Percentiles rank a stretch among this genome's conserved stretches.
phyloP scores from a whole-genome alignment of 1,284 basidiomycete species.

The Heterobasidion occidentale region DNA sequence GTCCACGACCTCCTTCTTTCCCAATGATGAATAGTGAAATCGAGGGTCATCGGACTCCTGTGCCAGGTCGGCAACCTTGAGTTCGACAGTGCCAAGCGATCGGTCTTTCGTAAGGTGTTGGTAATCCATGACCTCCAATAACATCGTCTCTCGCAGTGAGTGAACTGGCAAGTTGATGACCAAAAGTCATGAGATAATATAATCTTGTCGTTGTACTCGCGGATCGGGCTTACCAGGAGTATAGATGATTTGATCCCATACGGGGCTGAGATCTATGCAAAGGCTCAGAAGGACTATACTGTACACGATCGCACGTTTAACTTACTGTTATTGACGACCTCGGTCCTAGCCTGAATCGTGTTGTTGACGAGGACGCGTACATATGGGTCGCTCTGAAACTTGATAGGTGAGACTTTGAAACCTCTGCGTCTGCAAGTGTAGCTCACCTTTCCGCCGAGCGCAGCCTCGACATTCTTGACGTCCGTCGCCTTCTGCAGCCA shows the following conservation, averaged over 20 bases:
- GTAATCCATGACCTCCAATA: conserved; percentile 96
- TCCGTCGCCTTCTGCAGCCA: conserved; percentile 84
- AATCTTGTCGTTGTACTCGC: too few species aligned
- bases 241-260: conserved; percentile 93
- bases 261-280: conserved; percentile 77
- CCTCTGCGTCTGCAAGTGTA: conserved; percentile 15
- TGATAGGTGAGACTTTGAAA: conserved; percentile 9
- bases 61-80: conserved; percentile 68
- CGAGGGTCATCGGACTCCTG: conserved; percentile 13
- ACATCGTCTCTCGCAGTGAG: conserved; percentile 49
- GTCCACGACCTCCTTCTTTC: conserved; percentile 55
- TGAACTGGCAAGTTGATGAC: conserved; percentile 22
- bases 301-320: neutral
- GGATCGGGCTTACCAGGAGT: conserved; percentile 50
- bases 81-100: conserved; percentile 78
- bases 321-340: conserved; percentile 82
- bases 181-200: neutral
- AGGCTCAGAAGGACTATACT: neutral
- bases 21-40: conserved; percentile 69
- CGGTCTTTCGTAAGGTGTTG: conserved; percentile 87
- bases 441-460: conserved; percentile 75
- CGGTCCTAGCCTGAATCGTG: conserved; percentile 73
- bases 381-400: conserved; percentile 79
- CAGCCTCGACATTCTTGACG: conserved; percentile 90
- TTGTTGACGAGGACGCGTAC: conserved; percentile 78